Base-by-base conservation (phyloP, 441 rosid genomes). In the Erodium chrysanthum region DNA sequence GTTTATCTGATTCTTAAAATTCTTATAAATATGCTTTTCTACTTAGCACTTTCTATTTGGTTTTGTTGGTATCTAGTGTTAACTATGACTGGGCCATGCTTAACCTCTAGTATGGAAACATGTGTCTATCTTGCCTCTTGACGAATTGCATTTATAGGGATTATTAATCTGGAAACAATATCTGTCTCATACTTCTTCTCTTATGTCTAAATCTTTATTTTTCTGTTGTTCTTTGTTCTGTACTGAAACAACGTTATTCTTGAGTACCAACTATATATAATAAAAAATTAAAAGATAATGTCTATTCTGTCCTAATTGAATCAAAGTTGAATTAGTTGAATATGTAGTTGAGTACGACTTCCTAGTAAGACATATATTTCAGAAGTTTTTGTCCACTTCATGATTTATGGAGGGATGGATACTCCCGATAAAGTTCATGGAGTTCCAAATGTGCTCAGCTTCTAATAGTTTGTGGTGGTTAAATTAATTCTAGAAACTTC, bases 401-500 rank as follows among this genome's bases (percentile, higher is more conserved):
- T 14, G 50, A 44, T 44, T 44, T 44, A 44, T 14, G 42, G 50
- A 44, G 50, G 50, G 50, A 44, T 12, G 50, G n/a, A 11, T 44
- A 2, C 50, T 11, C 2, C 50, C 14, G 50, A 44, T 44, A 17
- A 44, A 44, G 50, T 44, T 44, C 50, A 12, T 44, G 50, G 17
- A 14, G 14, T 44, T 14, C 17, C 50, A 44, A 44, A 54, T 54
- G 4, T 54, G 60, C 20, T 54, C 60, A 0, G 3, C 60, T 20
- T 54, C 25, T 54, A 54, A 18, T 23, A 72, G 70, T 73, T 70
- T 44, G 71, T 59, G 29, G 35, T 64, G 33, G 56, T 54, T 20
- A 20, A 54, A 54, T 54, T 54, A 54, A 15, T 18, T 75, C 66
- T 81, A 90, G 98, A 88, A 80, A 81, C 75, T 73, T 76, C 81